Conservation (phyloP, 2,329 filamentous ascomycete species). For the Cercospora nicotianae region DNA sequence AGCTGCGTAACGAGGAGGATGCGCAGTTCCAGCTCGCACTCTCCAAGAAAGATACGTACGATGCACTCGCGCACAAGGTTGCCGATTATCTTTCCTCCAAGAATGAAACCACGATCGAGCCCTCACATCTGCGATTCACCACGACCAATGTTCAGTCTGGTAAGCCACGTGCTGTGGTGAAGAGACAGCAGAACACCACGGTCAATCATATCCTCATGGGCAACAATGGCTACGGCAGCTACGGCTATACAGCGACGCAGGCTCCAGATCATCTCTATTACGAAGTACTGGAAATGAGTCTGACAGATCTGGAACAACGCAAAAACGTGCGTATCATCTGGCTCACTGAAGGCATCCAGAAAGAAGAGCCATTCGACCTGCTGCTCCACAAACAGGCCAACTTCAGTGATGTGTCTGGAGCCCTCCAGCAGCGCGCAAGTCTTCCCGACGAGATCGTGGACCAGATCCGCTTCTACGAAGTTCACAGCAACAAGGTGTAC, state of each 20-base stretch:
- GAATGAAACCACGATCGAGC: slow-evolving; percentile 57
- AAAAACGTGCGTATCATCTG: slow-evolving; percentile 81
- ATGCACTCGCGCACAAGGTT: slow-evolving; percentile 80
- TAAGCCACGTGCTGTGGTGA: slow-evolving; percentile 75
- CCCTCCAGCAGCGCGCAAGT: slow-evolving; percentile 76
- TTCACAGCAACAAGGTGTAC: slow-evolving; percentile 78
- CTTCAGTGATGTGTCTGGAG: slow-evolving; percentile 73
- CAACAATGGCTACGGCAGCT: slow-evolving; percentile 66
- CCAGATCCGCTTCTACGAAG: slow-evolving; percentile 78
- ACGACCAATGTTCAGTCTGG: slow-evolving; percentile 76
- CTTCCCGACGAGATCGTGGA: slow-evolving; percentile 73
- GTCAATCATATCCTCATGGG: slow-evolving; percentile 72
- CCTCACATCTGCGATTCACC: slow-evolving; percentile 88
- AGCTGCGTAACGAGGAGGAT: slow-evolving; percentile 49
- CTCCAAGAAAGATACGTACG: slow-evolving; percentile 86
- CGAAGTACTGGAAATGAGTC: slow-evolving; percentile 89
- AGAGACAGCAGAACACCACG: slow-evolving; percentile 69
- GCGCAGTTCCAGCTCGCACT: slow-evolving; percentile 73
- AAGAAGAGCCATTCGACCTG: slow-evolving; percentile 82
- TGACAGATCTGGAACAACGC: slow-evolving; percentile 90
- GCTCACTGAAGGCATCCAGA: slow-evolving; percentile 85
- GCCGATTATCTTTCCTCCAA: slow-evolving; percentile 64
- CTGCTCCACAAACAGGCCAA: slow-evolving; percentile 84
- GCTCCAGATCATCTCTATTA: slow-evolving; percentile 75
- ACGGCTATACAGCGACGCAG: slow-evolving; percentile 63